These are phyloP conservation scores for Talaromyces sp. DNA, from an alignment of 2,329 filamentous ascomycete genomes.

Conservation along the genomic window DNA sequence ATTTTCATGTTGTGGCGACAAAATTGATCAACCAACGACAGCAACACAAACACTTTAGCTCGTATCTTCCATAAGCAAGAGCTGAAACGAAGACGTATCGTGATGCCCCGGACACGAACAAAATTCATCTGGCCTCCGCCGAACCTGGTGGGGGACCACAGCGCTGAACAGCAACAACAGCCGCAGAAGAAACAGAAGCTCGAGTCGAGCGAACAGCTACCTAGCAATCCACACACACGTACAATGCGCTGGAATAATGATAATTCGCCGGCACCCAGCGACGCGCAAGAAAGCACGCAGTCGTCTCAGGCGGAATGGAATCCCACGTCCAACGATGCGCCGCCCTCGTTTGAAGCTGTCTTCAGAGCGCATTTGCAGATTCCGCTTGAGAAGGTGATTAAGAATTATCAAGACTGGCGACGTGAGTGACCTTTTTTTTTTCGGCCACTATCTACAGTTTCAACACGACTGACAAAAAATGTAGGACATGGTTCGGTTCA, in stretches of 20 bases:
- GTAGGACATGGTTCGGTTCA: constrained; percentile 11
- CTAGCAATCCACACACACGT: no score
- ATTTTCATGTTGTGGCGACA: neutral
- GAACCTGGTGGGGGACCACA: neutral
- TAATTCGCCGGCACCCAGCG: neutral
- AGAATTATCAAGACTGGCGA: constrained; percentile 12
- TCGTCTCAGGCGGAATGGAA: neutral
- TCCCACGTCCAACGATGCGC: constrained; percentile 1
- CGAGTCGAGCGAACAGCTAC: neutral
- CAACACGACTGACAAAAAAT: neutral
- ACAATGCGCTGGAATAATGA: neutral
- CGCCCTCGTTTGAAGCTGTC: constrained; percentile 1
- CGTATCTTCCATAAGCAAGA: neutral
- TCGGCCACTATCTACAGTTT: neutral
- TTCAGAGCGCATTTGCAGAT: constrained; percentile 3
- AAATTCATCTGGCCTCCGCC: constrained; percentile 15
- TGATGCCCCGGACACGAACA: constrained; percentile 13
- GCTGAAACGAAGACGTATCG: neutral
- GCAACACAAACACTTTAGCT: neutral
- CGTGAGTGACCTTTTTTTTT: constrained; percentile 2
- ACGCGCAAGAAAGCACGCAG: neutral
- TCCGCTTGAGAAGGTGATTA: constrained; percentile 6
- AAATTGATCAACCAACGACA: neutral
- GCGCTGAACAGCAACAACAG: neutral
- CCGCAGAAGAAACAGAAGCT: constrained; percentile 9